Conservation (phyloP, 139 green algal species). For the Coelastrella sp. region DNA sequence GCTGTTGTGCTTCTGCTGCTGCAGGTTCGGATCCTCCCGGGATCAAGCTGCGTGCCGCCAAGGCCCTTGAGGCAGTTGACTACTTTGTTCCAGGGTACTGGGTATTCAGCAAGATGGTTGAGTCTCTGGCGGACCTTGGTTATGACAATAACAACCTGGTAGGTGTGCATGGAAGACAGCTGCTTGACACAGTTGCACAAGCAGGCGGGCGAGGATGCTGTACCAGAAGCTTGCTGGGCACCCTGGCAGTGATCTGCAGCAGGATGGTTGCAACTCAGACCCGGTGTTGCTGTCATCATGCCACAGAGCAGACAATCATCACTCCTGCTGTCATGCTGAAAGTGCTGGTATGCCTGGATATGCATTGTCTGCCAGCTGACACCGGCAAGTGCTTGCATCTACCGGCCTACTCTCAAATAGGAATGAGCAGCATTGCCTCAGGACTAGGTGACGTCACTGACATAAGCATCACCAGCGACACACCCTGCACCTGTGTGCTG, state of each 20-base stretch:
- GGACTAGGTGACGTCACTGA: neutral
- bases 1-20: neutral
- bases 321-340: too few species aligned
- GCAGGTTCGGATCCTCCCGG: constrained; percentile 62
- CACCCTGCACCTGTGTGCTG: too few species aligned
- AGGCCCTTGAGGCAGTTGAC: constrained; percentile 76
- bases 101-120: constrained; percentile 83
- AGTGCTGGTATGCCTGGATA: too few species aligned
- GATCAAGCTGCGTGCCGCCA: constrained; percentile 68
- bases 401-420: neutral
- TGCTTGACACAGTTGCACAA: neutral
- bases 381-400: neutral
- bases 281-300: too few species aligned
- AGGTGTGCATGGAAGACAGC: neutral
- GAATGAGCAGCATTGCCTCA: neutral
- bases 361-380: too few species aligned
- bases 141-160: constrained; percentile 82
- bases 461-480: neutral
- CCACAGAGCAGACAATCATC: too few species aligned
- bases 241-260: too few species aligned
- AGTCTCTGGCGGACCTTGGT: constrained; percentile 76
- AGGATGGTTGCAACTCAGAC: too few species aligned
- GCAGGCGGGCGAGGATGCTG: too few species aligned
- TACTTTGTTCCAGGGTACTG: constrained; percentile 75
- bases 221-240: too few species aligned